Conservation (phyloP, 108 stramenopile genomes). For the Stephanodiscus minutulus region DNA sequence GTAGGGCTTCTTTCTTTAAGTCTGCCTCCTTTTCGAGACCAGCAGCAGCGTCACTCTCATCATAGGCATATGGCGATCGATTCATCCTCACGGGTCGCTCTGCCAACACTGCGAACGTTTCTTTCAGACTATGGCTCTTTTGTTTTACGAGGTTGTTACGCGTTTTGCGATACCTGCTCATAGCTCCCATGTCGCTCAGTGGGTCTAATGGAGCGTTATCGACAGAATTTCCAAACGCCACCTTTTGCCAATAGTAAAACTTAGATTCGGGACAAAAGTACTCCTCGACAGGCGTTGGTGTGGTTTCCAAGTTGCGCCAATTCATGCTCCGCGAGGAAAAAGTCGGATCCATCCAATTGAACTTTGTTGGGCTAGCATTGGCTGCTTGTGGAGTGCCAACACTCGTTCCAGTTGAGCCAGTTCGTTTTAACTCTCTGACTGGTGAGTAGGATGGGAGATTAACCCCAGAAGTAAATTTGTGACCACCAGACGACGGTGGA, state of each 20-base stretch:
- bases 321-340: background rate
- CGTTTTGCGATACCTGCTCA: constrained; percentile 62
- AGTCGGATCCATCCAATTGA: background rate
- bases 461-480: constrained; percentile 25
- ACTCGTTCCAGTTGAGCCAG: constrained; percentile 30
- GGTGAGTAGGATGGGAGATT: constrained; percentile 23
- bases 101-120: constrained; percentile 61
- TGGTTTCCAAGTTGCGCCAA: background rate
- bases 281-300: constrained; percentile 8
- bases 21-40: constrained; percentile 52
- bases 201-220: constrained; percentile 57
- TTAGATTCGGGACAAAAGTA: constrained; percentile 64
- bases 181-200: constrained; percentile 75
- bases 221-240: constrained; percentile 54
- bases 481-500: constrained; percentile 11
- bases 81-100: constrained; percentile 45
- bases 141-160: constrained; percentile 63
- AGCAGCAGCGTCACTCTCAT: constrained; percentile 40
- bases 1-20: constrained; percentile 59
- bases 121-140: constrained; percentile 51
- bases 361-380: background rate
- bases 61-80: constrained; percentile 38
- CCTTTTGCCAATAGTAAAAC: constrained; percentile 77
- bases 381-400: constrained; percentile 29
- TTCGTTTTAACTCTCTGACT: constrained; percentile 4